Evolutionary conservation across 192 early-diverging fungal genomes (phyloP).

Genomic region (Oehlia diaphana): DNA sequence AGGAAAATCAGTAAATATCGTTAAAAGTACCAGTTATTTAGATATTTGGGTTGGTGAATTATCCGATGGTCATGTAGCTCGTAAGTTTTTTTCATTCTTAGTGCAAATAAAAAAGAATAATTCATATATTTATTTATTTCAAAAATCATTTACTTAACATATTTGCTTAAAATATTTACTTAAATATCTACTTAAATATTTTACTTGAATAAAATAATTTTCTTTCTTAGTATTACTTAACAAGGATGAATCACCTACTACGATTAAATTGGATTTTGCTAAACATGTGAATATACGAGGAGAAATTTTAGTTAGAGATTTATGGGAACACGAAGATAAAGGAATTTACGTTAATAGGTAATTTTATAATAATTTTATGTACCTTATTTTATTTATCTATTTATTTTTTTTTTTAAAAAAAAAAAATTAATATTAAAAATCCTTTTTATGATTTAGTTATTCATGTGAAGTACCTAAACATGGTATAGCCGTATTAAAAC

Average conservation of each 20-base stretch:
- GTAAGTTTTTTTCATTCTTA: neutral
- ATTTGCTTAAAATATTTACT: too few species aligned
- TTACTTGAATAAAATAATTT: too few species aligned
- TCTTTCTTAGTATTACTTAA: conserved; percentile 2
- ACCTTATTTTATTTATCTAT: neutral
- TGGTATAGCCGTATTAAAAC: conserved; percentile 5
- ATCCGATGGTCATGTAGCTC: conserved; percentile 9
- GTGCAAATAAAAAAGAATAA: neutral
- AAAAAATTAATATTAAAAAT: neutral
- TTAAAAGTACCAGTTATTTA: neutral
- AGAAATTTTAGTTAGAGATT: conserved; percentile 1
- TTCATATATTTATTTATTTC: too few species aligned
- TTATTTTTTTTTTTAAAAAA: too few species aligned
- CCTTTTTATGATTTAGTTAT: neutral
- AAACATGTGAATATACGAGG: neutral
- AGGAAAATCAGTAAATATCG: conserved; percentile 29
- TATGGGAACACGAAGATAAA: conserved; percentile 10
- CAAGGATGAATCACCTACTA: neutral
- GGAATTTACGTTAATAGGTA: neutral
- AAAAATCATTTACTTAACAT: too few species aligned
- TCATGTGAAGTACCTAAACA: neutral
- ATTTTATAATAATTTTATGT: neutral
- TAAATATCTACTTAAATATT: too few species aligned
- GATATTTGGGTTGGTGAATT: conserved; percentile 17
- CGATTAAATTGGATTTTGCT: neutral